A percentile compares a stretch with the other conserved stretches of the same genome.
Conservation (phyloP, 345 rosid species). For the Brassica juncea region DNA sequence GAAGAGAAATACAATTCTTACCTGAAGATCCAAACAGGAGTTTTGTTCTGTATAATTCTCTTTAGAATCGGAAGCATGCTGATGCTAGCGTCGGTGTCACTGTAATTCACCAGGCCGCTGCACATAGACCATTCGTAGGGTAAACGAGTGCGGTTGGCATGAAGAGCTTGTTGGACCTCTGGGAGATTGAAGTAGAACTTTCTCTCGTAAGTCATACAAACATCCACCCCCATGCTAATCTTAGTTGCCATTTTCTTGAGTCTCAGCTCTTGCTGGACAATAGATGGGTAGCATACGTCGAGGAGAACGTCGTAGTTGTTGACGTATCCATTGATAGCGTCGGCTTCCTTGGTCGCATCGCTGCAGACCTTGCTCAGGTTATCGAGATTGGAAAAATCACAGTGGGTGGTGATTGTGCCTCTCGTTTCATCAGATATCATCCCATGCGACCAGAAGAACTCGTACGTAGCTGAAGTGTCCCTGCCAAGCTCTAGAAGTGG, state of each 20-base stretch:
- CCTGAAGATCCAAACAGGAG: background rate
- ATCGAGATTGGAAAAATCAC: slow-evolving; percentile 64
- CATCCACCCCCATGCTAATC: slow-evolving; percentile 76
- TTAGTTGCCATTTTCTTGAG: slow-evolving; percentile 72
- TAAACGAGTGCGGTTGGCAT: slow-evolving; percentile 72
- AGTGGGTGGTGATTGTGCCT: slow-evolving; percentile 54
- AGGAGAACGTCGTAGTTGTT: slow-evolving; percentile 71
- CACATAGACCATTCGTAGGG: slow-evolving; percentile 82
- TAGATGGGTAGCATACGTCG: slow-evolving; percentile 71
- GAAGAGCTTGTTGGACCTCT: slow-evolving; percentile 91
- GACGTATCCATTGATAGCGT: slow-evolving; percentile 36
- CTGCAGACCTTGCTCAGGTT: slow-evolving; percentile 50
- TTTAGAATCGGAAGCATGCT: background rate
- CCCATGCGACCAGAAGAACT: slow-evolving; percentile 88
- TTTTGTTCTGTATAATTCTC: background rate
- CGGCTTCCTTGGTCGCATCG: slow-evolving; percentile 36
- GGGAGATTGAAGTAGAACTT: slow-evolving; percentile 76
- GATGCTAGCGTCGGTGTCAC: background rate
- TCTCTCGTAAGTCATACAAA: slow-evolving; percentile 73
- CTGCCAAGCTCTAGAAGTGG: slow-evolving; percentile 75
- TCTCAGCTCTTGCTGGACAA: slow-evolving; percentile 81
- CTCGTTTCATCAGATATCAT: slow-evolving; percentile 86
- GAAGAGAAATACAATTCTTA: background rate
- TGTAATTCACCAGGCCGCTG: slow-evolving; percentile 32
- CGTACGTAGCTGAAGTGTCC: slow-evolving; percentile 59